Evolutionary conservation across 305 asterid species (phyloP), one percentile per base, ranked within the genome.

Genomic region (Galium porrigens): DNA sequence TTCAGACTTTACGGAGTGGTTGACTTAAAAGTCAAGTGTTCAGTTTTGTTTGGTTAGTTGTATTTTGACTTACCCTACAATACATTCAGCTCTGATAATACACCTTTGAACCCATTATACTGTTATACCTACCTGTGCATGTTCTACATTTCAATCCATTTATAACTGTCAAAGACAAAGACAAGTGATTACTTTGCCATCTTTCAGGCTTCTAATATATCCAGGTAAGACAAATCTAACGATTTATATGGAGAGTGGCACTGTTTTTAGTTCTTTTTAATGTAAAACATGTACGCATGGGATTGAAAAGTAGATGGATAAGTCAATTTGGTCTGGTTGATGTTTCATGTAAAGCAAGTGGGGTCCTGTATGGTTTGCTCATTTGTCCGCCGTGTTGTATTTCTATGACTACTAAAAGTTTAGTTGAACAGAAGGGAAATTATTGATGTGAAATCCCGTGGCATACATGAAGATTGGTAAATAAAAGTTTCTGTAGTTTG

Each of bases 51-150:
- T 39, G n/a, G 36, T 11, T 3, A 29, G 9, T 17, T 12, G 66
- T 8, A 20, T 18, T 61, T 42, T 41, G 6, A 22, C 54, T 39
- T 10, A 41, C 17, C 29, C 53, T 61, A 22, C 51, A 1, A 22
- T 42, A 11, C 5, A 32, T 41, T 61, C 53, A 61, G 66, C 54
- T 41, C 54, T 62, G 36, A 3, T 62, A 42, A 41, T 42, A 39
- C 42, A 14, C 42, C 20, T 14, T 32, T n/a, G 8, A 11, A 2
- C 41, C 11, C 62, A 14, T 14, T 57, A 17, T 57, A 57, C 6
- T 33, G 5, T 27, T 27, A 34, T 5, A 25, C 20, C n/a, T 32
- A 18, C 20, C 3, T 57, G 1, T 58, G 18, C 63, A 44, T 32
- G 63, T 58, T 57, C 27, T 33, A 1, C 18, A 58, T 32, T 32